These are phyloP conservation scores for Nemophila menziesii DNA, from an alignment of 257 asterid genomes.

Conservation along the genomic window DNA sequence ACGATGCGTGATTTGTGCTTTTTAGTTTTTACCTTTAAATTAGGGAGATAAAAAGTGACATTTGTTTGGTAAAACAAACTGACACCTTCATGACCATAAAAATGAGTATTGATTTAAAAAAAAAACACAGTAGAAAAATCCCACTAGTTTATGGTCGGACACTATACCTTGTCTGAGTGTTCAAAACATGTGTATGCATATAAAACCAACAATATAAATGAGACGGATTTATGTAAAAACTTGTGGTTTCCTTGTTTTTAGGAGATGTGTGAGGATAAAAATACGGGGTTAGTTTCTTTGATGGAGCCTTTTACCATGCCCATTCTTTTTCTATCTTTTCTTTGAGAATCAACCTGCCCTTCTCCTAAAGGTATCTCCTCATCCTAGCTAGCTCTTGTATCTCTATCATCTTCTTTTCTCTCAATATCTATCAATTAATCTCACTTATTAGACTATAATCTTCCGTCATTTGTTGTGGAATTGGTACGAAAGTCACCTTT, in stretches of 20 bases:
- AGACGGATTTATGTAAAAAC: too few relatives aligned
- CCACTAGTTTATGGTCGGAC: too few relatives aligned
- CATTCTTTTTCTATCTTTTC: constrained; percentile 18
- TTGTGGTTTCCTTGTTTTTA: constrained; percentile 16
- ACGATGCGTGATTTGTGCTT: too few relatives aligned
- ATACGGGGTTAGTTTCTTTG: constrained; percentile 4
- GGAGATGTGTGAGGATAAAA: constrained; percentile 22
- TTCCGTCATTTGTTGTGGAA: neutral
- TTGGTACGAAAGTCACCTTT: neutral
- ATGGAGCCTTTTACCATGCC: constrained; percentile 28
- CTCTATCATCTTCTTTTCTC: neutral
- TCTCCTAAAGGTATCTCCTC: constrained; percentile 49
- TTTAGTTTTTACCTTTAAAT: too few relatives aligned
- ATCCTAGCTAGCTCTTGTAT: neutral
- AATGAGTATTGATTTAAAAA: too few relatives aligned
- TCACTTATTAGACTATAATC: neutral
- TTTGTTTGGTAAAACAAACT: too few relatives aligned
- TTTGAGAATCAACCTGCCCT: constrained; percentile 44
- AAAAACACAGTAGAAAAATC: too few relatives aligned
- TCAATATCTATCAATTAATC: neutral
- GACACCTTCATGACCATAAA: too few relatives aligned
- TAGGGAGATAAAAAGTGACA: too few relatives aligned
- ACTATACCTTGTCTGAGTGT: too few relatives aligned
- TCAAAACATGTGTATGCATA: too few relatives aligned
- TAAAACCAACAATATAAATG: neutral